Evolutionary conservation across 192 early-diverging fungal species (phyloP).

Genomic region (Piromyces finnis): DNA sequence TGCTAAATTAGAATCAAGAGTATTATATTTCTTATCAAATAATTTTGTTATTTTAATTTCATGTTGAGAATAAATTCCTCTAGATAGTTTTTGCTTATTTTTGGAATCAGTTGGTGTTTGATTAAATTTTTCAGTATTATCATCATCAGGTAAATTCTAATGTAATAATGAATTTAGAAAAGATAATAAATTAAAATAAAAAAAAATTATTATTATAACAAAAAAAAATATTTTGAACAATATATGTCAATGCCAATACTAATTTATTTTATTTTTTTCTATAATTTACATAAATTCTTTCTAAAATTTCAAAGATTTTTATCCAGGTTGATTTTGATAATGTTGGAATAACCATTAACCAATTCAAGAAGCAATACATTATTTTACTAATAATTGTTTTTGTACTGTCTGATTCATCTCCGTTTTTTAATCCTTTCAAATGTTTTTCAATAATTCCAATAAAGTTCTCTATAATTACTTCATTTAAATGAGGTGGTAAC

Average conservation of each 20-base stretch:
- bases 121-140: background rate
- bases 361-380: background rate
- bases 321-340: background rate
- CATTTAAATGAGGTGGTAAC: slow-evolving; percentile 12
- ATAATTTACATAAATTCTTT: slow-evolving; percentile 1
- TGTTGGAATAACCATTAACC: background rate
- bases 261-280: background rate
- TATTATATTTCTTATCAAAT: background rate
- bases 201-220: too few relatives aligned
- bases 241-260: too few relatives aligned
- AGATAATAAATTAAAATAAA: too few relatives aligned
- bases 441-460: slow-evolving; percentile 51
- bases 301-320: slow-evolving; percentile 2
- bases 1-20: background rate
- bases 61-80: background rate
- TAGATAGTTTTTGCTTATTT: background rate
- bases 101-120: background rate
- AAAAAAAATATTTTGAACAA: too few relatives aligned
- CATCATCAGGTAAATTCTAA: background rate
- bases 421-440: slow-evolving; percentile 19
- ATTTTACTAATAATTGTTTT: slow-evolving; percentile 1
- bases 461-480: slow-evolving; percentile 43
- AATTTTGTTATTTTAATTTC: background rate
- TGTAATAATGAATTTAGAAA: too few relatives aligned
- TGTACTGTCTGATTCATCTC: slow-evolving; percentile 1